Evolutionary conservation across 768 basidiomycete species (phyloP).

Genomic region (Podaxis sp.): DNA sequence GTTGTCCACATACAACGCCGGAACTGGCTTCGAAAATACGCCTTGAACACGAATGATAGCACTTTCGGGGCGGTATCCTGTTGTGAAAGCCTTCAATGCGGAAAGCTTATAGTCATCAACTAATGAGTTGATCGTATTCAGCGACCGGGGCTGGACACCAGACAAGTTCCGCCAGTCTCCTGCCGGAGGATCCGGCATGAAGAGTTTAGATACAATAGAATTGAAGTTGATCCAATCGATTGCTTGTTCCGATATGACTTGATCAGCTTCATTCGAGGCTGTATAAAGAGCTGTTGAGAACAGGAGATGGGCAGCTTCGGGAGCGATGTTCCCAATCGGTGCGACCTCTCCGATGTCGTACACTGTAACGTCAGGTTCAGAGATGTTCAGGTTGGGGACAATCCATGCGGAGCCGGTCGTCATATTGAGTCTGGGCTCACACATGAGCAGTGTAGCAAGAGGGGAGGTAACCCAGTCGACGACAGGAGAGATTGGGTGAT

Average conservation of each 20-base stretch:
- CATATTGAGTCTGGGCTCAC: neutral
- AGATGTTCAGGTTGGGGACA: neutral
- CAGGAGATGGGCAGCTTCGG: neutral
- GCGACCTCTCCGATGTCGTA: neutral
- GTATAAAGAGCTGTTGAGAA: neutral
- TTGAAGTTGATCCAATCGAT: slow-evolving; percentile 5
- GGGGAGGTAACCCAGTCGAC: neutral
- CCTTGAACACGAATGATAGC: slow-evolving; percentile 3
- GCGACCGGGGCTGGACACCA: neutral
- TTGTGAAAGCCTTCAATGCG: slow-evolving; percentile 3
- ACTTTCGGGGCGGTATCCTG: neutral
- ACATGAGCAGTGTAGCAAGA: neutral
- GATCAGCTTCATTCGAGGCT: neutral
- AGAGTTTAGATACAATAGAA: neutral
- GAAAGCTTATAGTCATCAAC: neutral
- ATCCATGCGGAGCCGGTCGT: slow-evolving; percentile 1
- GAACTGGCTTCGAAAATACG: neutral
- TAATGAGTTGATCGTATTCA: neutral
- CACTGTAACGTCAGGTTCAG: neutral
- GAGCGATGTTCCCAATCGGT: neutral
- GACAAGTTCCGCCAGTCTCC: slow-evolving; percentile 2
- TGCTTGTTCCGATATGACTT: neutral
- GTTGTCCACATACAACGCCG: neutral
- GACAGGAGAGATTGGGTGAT: neutral
- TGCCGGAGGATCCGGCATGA: slow-evolving; percentile 2